Evolutionary conservation across 805 yeast genomes (phyloP).

Genomic region (Candida fluviatilis): DNA sequence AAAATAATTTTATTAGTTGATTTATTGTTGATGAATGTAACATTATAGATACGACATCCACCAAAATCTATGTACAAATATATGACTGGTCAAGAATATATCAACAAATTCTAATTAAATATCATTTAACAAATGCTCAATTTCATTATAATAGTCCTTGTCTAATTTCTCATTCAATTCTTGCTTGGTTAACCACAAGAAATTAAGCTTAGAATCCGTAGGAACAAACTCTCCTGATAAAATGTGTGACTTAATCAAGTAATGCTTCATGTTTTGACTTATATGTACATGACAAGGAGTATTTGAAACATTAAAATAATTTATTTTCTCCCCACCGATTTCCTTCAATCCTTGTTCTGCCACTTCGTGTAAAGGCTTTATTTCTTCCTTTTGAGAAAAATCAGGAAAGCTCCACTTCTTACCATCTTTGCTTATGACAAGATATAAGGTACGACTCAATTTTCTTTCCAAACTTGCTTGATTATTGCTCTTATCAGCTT

Average conservation of each 20-base stretch:
- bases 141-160: slow-evolving; percentile 50
- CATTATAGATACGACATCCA: not conserved
- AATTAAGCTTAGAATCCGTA: slow-evolving; percentile 40
- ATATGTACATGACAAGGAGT: slow-evolving; percentile 71
- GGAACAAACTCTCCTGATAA: slow-evolving; percentile 72
- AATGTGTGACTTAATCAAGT: slow-evolving; percentile 81
- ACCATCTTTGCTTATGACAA: slow-evolving; percentile 50
- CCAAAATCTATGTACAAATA: slow-evolving; percentile 3
- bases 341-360: slow-evolving; percentile 72
- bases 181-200: slow-evolving; percentile 80
- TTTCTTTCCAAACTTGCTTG: slow-evolving; percentile 69
- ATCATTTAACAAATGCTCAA: slow-evolving; percentile 46
- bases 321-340: slow-evolving; percentile 71
- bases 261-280: slow-evolving; percentile 43
- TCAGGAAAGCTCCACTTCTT: slow-evolving; percentile 79
- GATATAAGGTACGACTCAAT: slow-evolving; percentile 74
- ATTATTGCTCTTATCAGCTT: slow-evolving; percentile 69
- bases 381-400: slow-evolving; percentile 43
- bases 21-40: not conserved
- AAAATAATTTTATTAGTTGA: too few species aligned
- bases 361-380: slow-evolving; percentile 55
- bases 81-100: not conserved
- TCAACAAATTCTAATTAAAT: slow-evolving; percentile 17
- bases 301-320: slow-evolving; percentile 88
- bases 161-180: slow-evolving; percentile 60